Conservation (phyloP, 2,329 filamentous ascomycete species). For the Fusarium nurragi region DNA sequence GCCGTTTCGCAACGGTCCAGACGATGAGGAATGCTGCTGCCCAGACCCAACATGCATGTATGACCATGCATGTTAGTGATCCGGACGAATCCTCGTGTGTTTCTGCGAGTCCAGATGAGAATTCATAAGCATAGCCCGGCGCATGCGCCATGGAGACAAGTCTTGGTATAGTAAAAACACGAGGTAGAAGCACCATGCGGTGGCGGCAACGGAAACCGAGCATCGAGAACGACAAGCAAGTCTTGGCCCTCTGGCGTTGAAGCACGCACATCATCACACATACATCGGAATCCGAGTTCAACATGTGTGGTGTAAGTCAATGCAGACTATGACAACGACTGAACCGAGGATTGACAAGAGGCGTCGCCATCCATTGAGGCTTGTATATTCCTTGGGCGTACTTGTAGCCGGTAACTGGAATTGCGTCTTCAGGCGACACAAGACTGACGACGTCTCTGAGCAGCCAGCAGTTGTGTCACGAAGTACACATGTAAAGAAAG, state of each 20-base stretch:
- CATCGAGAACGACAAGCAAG: slow-evolving; percentile 10
- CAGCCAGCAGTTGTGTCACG: slow-evolving; percentile 4
- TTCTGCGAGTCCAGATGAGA: neutral
- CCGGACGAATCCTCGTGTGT: neutral
- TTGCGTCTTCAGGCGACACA: slow-evolving; percentile 3
- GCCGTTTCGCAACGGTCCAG: neutral
- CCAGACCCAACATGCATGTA: slow-evolving; percentile 4
- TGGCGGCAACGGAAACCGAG: slow-evolving; percentile 6
- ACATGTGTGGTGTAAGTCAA: neutral
- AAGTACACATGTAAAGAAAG: slow-evolving; percentile 4
- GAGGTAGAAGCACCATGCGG: neutral
- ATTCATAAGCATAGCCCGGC: neutral
- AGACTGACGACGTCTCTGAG: neutral
- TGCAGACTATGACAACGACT: neutral
- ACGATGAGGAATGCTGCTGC: slow-evolving; percentile 1
- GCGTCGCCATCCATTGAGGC: slow-evolving; percentile 29
- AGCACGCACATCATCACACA: neutral
- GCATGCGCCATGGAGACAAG: neutral
- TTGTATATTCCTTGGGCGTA: slow-evolving; percentile 2
- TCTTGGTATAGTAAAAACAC: neutral
- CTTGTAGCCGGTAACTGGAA: neutral
- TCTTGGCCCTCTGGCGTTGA: slow-evolving; percentile 1
- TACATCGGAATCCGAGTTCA: slow-evolving; percentile 13
- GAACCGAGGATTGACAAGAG: neutral
- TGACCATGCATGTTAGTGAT: neutral